Percentiles rank a stretch among this genome's conserved stretches.
Conservation (phyloP, 257 asterid species). For the Salvia miltiorrhiza region DNA sequence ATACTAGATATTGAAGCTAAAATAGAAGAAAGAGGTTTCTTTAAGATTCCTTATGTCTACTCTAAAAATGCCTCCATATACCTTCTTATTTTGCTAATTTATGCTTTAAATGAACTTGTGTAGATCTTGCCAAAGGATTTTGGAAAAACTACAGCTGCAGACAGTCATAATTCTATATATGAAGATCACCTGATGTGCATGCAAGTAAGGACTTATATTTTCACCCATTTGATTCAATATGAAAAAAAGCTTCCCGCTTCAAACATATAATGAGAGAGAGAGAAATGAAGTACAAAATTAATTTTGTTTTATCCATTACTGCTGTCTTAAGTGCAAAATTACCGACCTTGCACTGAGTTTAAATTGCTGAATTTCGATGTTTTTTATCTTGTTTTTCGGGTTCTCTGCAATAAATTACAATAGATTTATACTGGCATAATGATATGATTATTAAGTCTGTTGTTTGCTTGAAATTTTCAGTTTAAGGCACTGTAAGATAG, state of each 20-base stretch:
- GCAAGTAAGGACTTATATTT: conserved; percentile 41
- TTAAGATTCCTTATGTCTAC: not conserved
- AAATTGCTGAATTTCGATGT: not conserved
- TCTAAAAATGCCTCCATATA: not conserved
- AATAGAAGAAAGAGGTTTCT: not conserved
- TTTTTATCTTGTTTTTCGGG: not conserved
- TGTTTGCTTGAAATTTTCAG: not conserved
- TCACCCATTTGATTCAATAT: not conserved
- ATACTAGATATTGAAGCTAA: not conserved
- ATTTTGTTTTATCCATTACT: not conserved
- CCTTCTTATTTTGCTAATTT: not conserved
- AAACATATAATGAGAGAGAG: not conserved
- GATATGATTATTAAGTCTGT: not conserved
- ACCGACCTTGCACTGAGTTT: not conserved
- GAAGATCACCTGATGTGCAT: conserved; percentile 52
- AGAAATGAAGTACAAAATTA: too few species aligned
- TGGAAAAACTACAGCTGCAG: conserved; percentile 23
- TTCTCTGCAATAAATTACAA: not conserved
- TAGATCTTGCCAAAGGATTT: conserved; percentile 34
- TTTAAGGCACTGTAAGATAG: not conserved
- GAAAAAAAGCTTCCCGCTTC: not conserved
- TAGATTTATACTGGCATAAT: not conserved
- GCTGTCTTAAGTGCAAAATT: not conserved
- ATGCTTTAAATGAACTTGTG: not conserved
- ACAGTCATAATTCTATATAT: conserved; percentile 24